Base-by-base conservation (phyloP, 179 eudicot genomes). In the Carnegiea gigantea region DNA sequence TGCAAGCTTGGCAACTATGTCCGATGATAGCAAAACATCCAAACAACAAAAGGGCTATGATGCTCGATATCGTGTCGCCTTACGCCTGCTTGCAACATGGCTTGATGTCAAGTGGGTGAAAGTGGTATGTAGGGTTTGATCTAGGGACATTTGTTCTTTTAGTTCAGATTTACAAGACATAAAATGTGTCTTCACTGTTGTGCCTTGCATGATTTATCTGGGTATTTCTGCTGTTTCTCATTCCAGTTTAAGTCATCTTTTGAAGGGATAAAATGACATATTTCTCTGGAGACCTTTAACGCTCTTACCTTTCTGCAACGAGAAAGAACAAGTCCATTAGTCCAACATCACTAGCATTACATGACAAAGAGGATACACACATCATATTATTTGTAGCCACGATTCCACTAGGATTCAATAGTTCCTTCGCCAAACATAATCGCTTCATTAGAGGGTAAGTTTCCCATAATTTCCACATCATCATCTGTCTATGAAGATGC, bases 71-170 rank as follows among this genome's bases (percentile, higher is more conserved):
- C 97, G 99, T 36, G 93, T 91, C 67, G 95, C 99, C 64, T 80
- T 96, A 85, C 89, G 98, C 83, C 87, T 96, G 80, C 92, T 96
- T 78, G 90, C 98, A 64, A 87, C 93, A n/a, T 94, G 99, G 99
- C 90, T 96, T 68, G 89, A 96, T 81, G 77, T 96, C 81, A 86
- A 92, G 83, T 96, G 98, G 97, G 87, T 82, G 80, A 89, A 88
- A 89, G 85, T 94, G 98, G 99, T 94, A 76, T 48, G 92, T 75
- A 18, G 78, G n/a, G n/a, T 71, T 64, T 28, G 5, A 44, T 46
- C 60, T 78, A 51, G 36, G 13, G 18, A 17, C 77, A 51, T 75
- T 76, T 51, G 8, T 0, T 76, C 21, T 46, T 36, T 2, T 23
- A 70, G 62, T 53, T 21, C 20, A 53, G 26, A 54, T 59, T 46